Evolutionary conservation across 805 yeast genomes (phyloP).

Genomic region (Priceomyces carsonii): DNA sequence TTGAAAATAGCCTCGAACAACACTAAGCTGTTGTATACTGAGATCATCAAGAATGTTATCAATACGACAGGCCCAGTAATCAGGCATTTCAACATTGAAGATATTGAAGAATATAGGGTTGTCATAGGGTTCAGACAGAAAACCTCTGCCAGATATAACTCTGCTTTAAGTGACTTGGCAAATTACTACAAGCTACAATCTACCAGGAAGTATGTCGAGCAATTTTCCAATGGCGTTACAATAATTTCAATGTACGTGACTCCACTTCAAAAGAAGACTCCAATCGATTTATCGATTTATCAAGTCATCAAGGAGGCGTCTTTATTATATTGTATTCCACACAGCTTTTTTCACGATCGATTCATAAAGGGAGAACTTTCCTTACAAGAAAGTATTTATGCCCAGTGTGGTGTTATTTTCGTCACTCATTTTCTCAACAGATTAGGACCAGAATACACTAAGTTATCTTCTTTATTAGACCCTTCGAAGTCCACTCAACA

Average conservation of each 20-base stretch:
- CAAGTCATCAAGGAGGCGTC: conserved; percentile 96
- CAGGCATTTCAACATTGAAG: conserved; percentile 78
- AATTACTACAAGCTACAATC: conserved; percentile 84
- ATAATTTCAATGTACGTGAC: conserved; percentile 83
- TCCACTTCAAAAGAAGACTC: conserved; percentile 52
- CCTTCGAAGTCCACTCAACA: conserved; percentile 61
- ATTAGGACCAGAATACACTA: conserved; percentile 84
- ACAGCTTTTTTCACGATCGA: conserved; percentile 72
- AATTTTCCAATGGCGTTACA: conserved; percentile 85
- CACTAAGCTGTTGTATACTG: conserved; percentile 76
- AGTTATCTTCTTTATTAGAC: conserved; percentile 65
- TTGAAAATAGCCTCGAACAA: conserved; percentile 73
- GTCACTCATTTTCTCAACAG: conserved; percentile 94
- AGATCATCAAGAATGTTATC: conserved; percentile 66
- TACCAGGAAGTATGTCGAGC: conserved; percentile 91
- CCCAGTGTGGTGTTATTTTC: conserved; percentile 90
- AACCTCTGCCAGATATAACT: conserved; percentile 81
- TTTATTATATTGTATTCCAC: conserved; percentile 85
- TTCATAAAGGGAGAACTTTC: conserved; percentile 79
- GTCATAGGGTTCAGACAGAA: conserved; percentile 85
- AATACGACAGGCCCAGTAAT: conserved; percentile 89
- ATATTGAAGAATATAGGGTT: conserved; percentile 80
- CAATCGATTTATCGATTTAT: conserved; percentile 73
- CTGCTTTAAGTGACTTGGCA: conserved; percentile 83
- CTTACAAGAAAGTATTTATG: conserved; percentile 90